These are phyloP conservation scores for sunflower (Helianthus annuus) DNA, from an alignment of 129 eudicot species.

Conservation along the genomic window HanXRQr2.0-SUNRISE NC_035442.2:4059065-4059564, in stretches of 20 bases:
- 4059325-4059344: slow-evolving; percentile 41
- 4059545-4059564: no score
- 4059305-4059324: slow-evolving; percentile 45
- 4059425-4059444: slow-evolving; percentile 63
- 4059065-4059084: not conserved
- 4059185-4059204: not conserved
- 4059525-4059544: no score
- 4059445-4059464: slow-evolving; percentile 51
- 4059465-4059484: no score
- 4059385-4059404: slow-evolving; percentile 58
- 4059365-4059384: slow-evolving; percentile 53
- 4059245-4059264: slow-evolving; percentile 32
- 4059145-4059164: not conserved
- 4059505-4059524: no score
- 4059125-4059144: not conserved
- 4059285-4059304: slow-evolving; percentile 53
- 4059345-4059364: slow-evolving; percentile 46
- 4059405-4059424: slow-evolving; percentile 65
- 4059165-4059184: not conserved
- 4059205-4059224: not conserved
- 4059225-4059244: not conserved
- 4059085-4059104: no score
- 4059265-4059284: slow-evolving; percentile 61
- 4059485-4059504: not conserved
- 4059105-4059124: no score